Conservation (phyloP, 2,329 filamentous ascomycete genomes). For the Talaromyces islandicus region DNA sequence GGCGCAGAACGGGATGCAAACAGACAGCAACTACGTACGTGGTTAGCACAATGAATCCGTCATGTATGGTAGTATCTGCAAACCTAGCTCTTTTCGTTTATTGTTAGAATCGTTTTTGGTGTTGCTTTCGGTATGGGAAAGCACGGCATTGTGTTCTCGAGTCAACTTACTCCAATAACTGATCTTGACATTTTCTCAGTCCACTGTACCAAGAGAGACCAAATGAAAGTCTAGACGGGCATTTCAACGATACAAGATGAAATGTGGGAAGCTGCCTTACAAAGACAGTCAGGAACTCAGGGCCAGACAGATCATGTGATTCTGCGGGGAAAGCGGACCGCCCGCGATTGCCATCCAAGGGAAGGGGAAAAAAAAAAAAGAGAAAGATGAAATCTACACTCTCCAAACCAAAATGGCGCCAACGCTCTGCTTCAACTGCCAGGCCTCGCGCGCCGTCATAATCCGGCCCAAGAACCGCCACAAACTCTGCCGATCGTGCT, state of each 20-base stretch:
- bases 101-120: no score
- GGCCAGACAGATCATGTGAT: neutral
- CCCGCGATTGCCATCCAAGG: neutral
- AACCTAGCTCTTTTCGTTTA: no score
- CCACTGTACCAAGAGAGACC: neutral
- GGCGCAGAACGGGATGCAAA: no score
- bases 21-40: no score
- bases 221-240: neutral
- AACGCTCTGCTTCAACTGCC: conserved; percentile 68
- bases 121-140: no score
- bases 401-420: conserved; percentile 75
- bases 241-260: neutral
- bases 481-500: conserved; percentile 86
- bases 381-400: no score
- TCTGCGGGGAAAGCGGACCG: neutral
- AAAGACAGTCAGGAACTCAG: neutral
- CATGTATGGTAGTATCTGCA: no score
- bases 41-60: no score
- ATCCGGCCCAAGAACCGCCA: conserved; percentile 92
- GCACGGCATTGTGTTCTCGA: no score
- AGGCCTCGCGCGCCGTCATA: conserved; percentile 72
- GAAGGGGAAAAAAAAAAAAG: neutral
- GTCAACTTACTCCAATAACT: neutral
- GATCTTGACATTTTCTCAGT: neutral
- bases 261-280: neutral